Evolutionary conservation across 1,284 basidiomycete genomes (phyloP).

Genomic region (Bothia castanella): DNA sequence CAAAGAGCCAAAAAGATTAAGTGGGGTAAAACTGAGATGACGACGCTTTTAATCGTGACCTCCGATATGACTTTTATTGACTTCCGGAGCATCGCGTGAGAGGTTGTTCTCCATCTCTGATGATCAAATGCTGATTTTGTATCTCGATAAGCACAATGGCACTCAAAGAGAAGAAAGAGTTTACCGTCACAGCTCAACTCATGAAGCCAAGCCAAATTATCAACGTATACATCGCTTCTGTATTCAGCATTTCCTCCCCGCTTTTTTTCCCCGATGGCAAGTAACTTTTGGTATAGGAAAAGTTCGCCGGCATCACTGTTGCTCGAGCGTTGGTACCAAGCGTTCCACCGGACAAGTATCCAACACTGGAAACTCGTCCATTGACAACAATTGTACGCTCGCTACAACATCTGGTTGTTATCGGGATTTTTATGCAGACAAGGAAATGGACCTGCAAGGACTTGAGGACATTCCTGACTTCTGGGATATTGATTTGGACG

Average conservation of each 20-base stretch:
- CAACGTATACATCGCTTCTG: constrained; percentile 59
- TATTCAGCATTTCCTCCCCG: constrained; percentile 28
- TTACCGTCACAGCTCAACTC: constrained; percentile 53
- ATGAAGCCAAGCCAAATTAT: constrained; percentile 74
- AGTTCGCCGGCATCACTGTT: constrained; percentile 58
- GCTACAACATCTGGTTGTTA: background rate
- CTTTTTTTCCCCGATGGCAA: background rate
- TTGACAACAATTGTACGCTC: constrained; percentile 48
- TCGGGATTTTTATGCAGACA: constrained; percentile 7
- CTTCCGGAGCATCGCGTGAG: constrained; percentile 71
- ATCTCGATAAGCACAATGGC: constrained; percentile 56
- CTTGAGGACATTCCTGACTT: constrained; percentile 64
- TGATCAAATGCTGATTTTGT: constrained; percentile 11
- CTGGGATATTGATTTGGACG: constrained; percentile 53
- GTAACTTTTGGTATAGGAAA: constrained; percentile 48
- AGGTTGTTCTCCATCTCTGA: constrained; percentile 5
- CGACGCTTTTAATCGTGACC: constrained; percentile 65
- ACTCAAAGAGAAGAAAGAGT: constrained; percentile 54
- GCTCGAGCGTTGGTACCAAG: constrained; percentile 53
- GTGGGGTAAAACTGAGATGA: constrained; percentile 50
- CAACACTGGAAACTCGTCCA: constrained; percentile 68
- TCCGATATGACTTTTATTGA: constrained; percentile 71
- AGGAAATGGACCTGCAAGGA: constrained; percentile 63
- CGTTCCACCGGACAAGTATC: constrained; percentile 53
- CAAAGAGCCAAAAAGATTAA: constrained; percentile 46